Evolutionary conservation across 306 rosid species (phyloP).

Genomic region (Rosa multiflora): DNA sequence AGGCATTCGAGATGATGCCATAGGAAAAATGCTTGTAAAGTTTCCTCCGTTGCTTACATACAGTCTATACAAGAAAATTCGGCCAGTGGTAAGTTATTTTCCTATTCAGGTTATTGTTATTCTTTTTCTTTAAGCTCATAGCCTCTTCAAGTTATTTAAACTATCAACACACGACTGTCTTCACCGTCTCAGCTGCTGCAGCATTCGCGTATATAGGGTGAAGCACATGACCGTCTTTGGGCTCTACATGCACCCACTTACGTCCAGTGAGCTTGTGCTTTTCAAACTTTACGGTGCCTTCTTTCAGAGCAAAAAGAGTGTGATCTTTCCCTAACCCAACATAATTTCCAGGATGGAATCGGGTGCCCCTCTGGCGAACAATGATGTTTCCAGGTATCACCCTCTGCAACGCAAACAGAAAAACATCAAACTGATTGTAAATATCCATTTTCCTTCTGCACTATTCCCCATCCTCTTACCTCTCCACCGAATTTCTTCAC

Average conservation of each 20-base stretch:
- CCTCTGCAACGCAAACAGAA: constrained; percentile 43
- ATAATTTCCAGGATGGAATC: constrained; percentile 91
- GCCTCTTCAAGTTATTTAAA: constrained; percentile 1
- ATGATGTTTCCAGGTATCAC: constrained; percentile 92
- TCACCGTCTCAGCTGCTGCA: constrained; percentile 35
- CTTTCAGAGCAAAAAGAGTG: constrained; percentile 78
- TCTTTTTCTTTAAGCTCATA: constrained; percentile 7
- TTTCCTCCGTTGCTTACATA: constrained; percentile 83
- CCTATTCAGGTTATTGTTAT: constrained; percentile 9
- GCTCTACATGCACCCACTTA: constrained; percentile 81
- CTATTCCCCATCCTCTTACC: constrained; percentile 46
- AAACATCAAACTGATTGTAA: not conserved
- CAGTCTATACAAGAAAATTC: constrained; percentile 85
- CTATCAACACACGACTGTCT: constrained; percentile 12
- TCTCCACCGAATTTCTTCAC: constrained; percentile 94
- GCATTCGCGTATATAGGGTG: constrained; percentile 65
- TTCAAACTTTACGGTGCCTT: constrained; percentile 82
- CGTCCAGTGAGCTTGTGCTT: constrained; percentile 71
- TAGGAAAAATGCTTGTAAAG: constrained; percentile 90
- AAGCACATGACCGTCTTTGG: constrained; percentile 84
- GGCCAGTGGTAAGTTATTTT: constrained; percentile 77
- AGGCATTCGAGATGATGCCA: constrained; percentile 74
- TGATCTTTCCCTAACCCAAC: constrained; percentile 87
- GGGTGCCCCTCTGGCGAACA: constrained; percentile 86
- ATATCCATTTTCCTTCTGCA: not conserved